Evolutionary conservation across 306 rosid species (phyloP).

Genomic region (Acacia confusa): DNA sequence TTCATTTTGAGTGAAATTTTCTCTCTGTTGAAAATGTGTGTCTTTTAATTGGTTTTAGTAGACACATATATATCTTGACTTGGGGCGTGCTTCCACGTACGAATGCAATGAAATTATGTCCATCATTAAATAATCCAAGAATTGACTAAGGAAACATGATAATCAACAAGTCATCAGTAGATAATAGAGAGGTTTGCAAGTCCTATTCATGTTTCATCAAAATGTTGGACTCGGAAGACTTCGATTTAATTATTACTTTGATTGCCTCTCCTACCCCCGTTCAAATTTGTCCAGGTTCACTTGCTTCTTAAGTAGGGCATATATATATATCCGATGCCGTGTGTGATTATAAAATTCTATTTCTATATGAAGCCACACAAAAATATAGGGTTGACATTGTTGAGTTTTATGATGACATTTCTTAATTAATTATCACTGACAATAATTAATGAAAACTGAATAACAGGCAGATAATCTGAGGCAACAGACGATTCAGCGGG

Average conservation of each 20-base stretch:
- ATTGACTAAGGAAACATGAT: constrained; percentile 26
- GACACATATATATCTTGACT: not conserved
- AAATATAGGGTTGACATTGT: not conserved
- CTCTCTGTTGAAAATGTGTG: constrained; percentile 18
- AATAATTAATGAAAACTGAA: not conserved
- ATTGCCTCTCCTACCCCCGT: not conserved
- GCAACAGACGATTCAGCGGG: constrained; percentile 74
- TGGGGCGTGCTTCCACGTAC: not conserved
- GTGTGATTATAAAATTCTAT: not conserved
- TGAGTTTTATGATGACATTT: not conserved
- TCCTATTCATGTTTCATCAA: constrained; percentile 31
- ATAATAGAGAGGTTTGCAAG: constrained; percentile 4
- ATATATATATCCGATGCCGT: too few species aligned
- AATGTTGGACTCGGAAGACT: constrained; percentile 28
- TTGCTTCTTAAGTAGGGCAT: not conserved
- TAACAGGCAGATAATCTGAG: constrained; percentile 76
- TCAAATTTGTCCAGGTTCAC: not conserved
- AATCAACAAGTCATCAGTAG: constrained; percentile 18
- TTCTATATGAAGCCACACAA: not conserved
- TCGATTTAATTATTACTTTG: not conserved
- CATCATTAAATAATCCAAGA: constrained; percentile 1
- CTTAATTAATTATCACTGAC: not conserved
- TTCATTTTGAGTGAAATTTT: constrained; percentile 24
- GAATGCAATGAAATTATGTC: not conserved
- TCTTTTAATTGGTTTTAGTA: not conserved